Base-by-base conservation (phyloP, 768 basidiomycete genomes). In the Suillus discolor region DNA sequence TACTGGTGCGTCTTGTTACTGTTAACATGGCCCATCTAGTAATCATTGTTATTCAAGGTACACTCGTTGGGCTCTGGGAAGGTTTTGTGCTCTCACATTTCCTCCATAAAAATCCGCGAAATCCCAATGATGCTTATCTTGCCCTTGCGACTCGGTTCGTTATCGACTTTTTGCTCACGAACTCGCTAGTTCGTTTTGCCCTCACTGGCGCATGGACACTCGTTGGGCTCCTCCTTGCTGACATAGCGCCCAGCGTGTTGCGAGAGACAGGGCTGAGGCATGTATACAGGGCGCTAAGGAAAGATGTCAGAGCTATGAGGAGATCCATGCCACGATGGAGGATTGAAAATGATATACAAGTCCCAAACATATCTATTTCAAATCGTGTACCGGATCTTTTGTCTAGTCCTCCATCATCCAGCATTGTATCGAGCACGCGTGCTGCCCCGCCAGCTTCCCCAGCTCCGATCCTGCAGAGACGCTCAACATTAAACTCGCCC, bases 31-130 rank as follows among this genome's bases (percentile, higher is more conserved):
- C 34, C 11, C 16, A 42, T 41, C 39, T 60, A 4, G 41, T n/a
- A 0, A 31, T 42, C 6, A 28, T 41, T 6, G 18, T 42, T 15
- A 12, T 20, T 60, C 28, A 28, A 84, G 86, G 88, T 25, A 87
- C 88, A 15, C 82, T 93, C 65, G 80, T 93, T 62, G 92, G 91
- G 7, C 79, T 92, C n/a, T 93, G 91, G 90, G 91, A 93, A 76
- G 91, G 92, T 54, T 83, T 90, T 31, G 85, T 91, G 39, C 80
- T 91, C 61, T 84, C 87, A 41, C 91, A 92, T 70, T 92, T 91
- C 73, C 75, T 90, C 68, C 84, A 83, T 66, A 89, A 89, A 73
- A 83, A 83, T 77, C 90, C 89, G 34, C 71, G 65, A 63, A 42
- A 60, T 60, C 90, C 90, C 0, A 79, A 81, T 63, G 91, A 92